These are phyloP conservation scores for Scytalidium sp. DNA, from an alignment of 2,329 filamentous ascomycete genomes.

Conservation along the genomic window DNA sequence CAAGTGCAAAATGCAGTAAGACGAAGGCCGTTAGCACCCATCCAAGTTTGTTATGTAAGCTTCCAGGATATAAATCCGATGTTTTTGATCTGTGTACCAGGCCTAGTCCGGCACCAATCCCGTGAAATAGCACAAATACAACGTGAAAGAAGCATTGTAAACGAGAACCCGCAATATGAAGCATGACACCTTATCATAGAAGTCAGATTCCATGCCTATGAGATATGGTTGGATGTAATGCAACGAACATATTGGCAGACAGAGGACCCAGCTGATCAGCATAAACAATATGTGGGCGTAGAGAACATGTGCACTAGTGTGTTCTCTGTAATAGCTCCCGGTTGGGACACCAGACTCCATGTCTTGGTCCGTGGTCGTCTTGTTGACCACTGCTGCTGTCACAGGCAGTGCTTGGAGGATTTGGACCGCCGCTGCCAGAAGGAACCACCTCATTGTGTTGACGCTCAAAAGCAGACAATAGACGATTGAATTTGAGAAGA, in stretches of 20 bases:
- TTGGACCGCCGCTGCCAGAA: conserved; percentile 2
- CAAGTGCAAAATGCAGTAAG: conserved; percentile 2
- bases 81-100: conserved; percentile 5
- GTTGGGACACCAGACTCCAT: conserved; percentile 2
- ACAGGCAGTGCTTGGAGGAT: conserved; percentile 10
- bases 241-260: conserved; percentile 7
- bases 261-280: conserved; percentile 6
- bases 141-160: conserved; percentile 5
- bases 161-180: conserved; percentile 7
- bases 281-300: conserved; percentile 9
- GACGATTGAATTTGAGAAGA: background rate
- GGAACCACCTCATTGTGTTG: conserved; percentile 7
- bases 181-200: conserved; percentile 4
- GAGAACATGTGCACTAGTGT: conserved; percentile 6
- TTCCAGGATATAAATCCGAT: conserved; percentile 62
- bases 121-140: conserved; percentile 5
- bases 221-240: background rate
- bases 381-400: conserved; percentile 7
- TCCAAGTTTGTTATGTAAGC: conserved; percentile 76
- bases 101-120: conserved; percentile 1
- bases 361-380: conserved; percentile 5
- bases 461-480: background rate
- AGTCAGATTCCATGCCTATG: background rate
- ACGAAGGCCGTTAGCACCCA: conserved; percentile 5
- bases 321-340: conserved; percentile 10